Base-by-base conservation (phyloP, 495 filamentous ascomycete species). In the Parathielavia appendiculata region DNA sequence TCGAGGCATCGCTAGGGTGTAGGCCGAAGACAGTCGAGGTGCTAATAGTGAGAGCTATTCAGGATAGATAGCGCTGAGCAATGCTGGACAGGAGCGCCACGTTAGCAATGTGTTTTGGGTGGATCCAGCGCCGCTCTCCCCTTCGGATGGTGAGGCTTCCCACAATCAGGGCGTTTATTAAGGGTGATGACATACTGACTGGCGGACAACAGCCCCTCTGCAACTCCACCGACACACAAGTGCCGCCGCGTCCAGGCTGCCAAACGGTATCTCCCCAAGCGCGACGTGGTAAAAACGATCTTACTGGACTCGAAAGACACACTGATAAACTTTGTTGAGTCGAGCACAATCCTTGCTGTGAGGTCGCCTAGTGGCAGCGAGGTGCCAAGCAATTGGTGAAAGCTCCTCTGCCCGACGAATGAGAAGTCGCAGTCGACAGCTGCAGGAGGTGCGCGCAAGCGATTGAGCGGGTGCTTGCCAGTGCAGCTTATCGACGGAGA, bases 1-100 rank as follows among this genome's bases (percentile, higher is more conserved):
- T 76, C 82, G 83, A 63, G 73, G 71, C 83, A 85, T 77, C 59
- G 73, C 67, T 59, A 52, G 48, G 50, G 50, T 34, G 19, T 23
- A 30, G 50, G 56, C 26, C 49, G 39, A 50, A 26, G 17, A 7
- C 30, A 23, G 48, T 34, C 38, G 49, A n/a, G 43, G 38, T 50
- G 34, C 38, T 41, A 38, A 38, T 39, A 45, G 60, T 20, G 51
- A 41, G 51, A 56, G 51, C 51, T 56, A 44, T 41, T 58, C 34
- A 35, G 26, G 49, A 61, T 53, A 10, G 26, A 49, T 64, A 30
- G 57, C 53, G 53, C 59, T 58, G 58, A 67, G 44, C 35, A 51
- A 65, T 57, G 54, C 56, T 66, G 41, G 13, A 52, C 38, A 43
- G 43, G 50, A 19, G 43, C 47, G 26, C n/a, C 26, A 22, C 41